Evolutionary conservation across 2,329 filamentous ascomycete genomes (phyloP).

Genomic region (Botrytis byssoidea): DNA sequence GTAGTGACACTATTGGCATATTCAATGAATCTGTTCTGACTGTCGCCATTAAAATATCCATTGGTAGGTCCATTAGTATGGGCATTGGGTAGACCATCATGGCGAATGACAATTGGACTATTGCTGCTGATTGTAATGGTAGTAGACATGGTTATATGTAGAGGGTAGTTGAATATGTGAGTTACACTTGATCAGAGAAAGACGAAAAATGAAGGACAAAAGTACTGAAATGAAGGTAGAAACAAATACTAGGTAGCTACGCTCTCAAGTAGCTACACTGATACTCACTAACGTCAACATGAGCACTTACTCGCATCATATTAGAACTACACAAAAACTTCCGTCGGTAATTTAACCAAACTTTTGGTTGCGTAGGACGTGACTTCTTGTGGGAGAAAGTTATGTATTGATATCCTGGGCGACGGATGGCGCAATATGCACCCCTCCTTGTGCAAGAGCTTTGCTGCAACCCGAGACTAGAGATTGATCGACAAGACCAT

Average conservation of each 20-base stretch:
- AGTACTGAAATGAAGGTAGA: not conserved
- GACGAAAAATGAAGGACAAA: not conserved
- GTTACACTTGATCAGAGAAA: not conserved
- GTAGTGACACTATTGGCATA: not conserved
- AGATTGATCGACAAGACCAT: not conserved
- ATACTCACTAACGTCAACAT: conserved; percentile 4
- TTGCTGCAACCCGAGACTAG: not conserved
- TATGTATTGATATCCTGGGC: conserved; percentile 5
- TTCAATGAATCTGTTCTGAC: conserved; percentile 4
- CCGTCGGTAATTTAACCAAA: not conserved
- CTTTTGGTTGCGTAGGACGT: not conserved
- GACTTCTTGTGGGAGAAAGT: not conserved
- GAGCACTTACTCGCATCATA: not conserved
- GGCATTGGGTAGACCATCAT: conserved; percentile 2
- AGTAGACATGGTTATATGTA: conserved; percentile 1
- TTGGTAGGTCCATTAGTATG: conserved; percentile 5
- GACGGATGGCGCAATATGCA: conserved; percentile 19
- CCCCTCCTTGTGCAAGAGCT: conserved; percentile 16
- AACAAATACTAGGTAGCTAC: not conserved
- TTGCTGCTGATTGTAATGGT: conserved; percentile 20
- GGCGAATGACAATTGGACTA: conserved; percentile 16
- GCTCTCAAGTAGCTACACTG: not conserved
- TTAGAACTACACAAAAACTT: not conserved
- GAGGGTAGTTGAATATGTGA: not conserved
- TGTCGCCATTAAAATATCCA: conserved; percentile 15